Evolutionary conservation across 768 basidiomycete genomes (phyloP).

Genomic region (Lactarius sanguifluus): DNA sequence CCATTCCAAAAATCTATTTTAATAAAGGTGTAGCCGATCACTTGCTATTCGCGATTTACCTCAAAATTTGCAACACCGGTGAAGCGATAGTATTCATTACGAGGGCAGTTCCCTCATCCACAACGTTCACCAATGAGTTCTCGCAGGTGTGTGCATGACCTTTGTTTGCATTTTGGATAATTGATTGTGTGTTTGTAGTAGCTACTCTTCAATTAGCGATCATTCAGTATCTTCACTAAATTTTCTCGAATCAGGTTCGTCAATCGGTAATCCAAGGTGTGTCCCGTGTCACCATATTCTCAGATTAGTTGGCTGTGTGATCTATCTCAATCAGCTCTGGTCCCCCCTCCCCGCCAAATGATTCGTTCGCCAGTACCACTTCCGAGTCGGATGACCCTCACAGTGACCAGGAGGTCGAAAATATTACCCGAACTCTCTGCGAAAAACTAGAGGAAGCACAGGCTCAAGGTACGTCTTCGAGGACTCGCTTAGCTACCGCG

Average conservation of each 20-base stretch:
- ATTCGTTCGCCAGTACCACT: too few relatives aligned
- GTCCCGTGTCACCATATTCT: neutral
- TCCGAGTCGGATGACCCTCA: too few relatives aligned
- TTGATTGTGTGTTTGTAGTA: neutral
- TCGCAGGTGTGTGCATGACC: neutral
- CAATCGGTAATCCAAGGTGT: neutral
- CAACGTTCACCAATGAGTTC: neutral
- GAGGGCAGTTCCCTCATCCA: neutral
- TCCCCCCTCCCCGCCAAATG: neutral
- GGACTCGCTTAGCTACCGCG: neutral
- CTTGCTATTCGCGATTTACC: too few relatives aligned
- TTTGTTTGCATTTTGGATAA: neutral
- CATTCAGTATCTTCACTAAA: too few relatives aligned
- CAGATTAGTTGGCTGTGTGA: too few relatives aligned
- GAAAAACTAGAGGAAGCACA: too few relatives aligned
- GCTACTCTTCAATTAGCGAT: neutral
- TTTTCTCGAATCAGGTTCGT: neutral
- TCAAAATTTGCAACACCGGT: too few relatives aligned
- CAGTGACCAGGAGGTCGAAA: too few relatives aligned
- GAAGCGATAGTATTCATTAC: too few relatives aligned
- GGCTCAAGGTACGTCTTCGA: neutral
- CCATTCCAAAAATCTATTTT: too few relatives aligned
- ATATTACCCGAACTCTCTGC: too few relatives aligned
- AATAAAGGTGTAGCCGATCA: too few relatives aligned
- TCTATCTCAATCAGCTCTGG: neutral